These are phyloP conservation scores for Globisporangium alternatum DNA, from an alignment of 352 stramenopile species.

Conservation along the genomic window DNA sequence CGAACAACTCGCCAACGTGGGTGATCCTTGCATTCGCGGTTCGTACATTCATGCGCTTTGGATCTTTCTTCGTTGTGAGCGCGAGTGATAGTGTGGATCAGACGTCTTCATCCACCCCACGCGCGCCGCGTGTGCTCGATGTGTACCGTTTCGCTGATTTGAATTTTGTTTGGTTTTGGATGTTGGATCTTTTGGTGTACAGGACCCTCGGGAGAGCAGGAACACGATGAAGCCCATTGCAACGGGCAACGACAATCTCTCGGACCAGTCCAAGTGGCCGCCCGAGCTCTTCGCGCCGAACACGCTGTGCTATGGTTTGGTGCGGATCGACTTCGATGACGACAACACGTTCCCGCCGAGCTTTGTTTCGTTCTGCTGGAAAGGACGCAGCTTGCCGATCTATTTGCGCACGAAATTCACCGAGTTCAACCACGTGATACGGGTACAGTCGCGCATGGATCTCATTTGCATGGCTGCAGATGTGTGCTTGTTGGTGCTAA, in stretches of 20 bases:
- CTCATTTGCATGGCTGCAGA: background rate
- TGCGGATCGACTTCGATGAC: conserved; percentile 65
- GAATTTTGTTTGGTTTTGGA: background rate
- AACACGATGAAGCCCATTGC: conserved; percentile 79
- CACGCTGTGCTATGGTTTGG: conserved; percentile 79
- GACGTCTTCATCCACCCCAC: background rate
- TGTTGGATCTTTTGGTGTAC: background rate
- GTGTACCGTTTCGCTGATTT: conserved; percentile 1
- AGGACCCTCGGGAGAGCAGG: conserved; percentile 77
- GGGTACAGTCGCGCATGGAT: conserved; percentile 33
- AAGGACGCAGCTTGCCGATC: conserved; percentile 81
- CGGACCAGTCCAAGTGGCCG: conserved; percentile 72
- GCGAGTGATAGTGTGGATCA: background rate
- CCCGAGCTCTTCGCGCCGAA: conserved; percentile 75
- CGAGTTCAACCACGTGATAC: conserved; percentile 88
- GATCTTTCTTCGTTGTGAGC: background rate
- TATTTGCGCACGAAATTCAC: conserved; percentile 85
- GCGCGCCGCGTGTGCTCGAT: background rate
- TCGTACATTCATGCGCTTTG: conserved; percentile 17
- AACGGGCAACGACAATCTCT: conserved; percentile 58
- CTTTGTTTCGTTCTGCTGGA: conserved; percentile 88
- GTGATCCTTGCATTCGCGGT: conserved; percentile 77
- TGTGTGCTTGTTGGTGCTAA: conserved; percentile 1
- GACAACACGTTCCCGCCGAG: conserved; percentile 60
- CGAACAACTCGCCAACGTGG: conserved; percentile 63